Evolutionary conservation across 257 asterid species (phyloP), one percentile per base, ranked within the genome.

Genomic region (Verbascum thapsus): DNA sequence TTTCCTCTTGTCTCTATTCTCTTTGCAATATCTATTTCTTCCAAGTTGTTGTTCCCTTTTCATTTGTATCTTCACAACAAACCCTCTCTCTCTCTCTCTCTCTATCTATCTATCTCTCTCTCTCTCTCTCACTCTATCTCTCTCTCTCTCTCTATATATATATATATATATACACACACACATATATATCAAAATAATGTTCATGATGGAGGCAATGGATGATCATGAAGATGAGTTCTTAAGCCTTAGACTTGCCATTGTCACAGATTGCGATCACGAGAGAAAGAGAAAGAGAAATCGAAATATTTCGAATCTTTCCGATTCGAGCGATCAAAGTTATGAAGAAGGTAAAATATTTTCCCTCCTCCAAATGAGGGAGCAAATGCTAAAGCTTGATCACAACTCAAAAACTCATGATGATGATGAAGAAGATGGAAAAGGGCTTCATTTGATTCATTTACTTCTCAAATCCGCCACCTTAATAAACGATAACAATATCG

Each of bases 391-490:
- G 61, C 60, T 67, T 23, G 78, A 81, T 53, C 77, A 59, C 10
- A 77, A 75, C 38, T 72, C 23, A 8, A 54, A 20, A 6, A 49
- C 15, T 4, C 61, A 37, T 4, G 47, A 48, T 18, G 66, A 47
- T 15, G 85, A 26, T 26, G 32, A 26, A 26, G 32, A 78, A 45
- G 85, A 77, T 48, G 80, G 78, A 11, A 78, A 78, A 38, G 92
- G 92, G 4, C 85, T 90, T 23, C 90, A 79, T 5, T 51, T 90
- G 56, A 85, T 90, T 65, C 96, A 85, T 18, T 74, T 81, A 18
- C 78, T 90, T 16, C 87, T 90, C 69, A 68, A 81, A 3, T 68
- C 96, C 10, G 95, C 97, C 44, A 80, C 90, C 3, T 66, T 84
- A 0, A 77, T 83, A 8, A 64, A 82, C 55, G 74, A 76, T 2